These are phyloP conservation scores for Phytophthora pini DNA, from an alignment of 352 stramenopile genomes.

Conservation along the genomic window DNA sequence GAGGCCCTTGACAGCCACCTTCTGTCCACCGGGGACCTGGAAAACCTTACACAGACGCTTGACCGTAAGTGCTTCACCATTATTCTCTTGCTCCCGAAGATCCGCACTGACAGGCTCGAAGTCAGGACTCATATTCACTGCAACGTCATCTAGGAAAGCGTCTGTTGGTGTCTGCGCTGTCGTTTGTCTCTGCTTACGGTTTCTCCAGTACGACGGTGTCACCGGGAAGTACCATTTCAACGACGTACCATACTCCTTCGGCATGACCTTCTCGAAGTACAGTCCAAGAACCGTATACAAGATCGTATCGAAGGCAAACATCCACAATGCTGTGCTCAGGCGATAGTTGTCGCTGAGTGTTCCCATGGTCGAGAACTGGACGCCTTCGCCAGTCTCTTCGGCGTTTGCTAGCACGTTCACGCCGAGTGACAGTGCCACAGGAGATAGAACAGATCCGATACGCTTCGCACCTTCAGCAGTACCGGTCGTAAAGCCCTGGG, in stretches of 20 bases:
- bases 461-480: no score
- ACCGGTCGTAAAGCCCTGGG: no score
- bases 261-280: conserved; percentile 93
- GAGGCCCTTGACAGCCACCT: conserved; percentile 88
- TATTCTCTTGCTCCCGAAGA: conserved; percentile 52
- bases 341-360: conserved; percentile 55
- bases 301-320: conserved; percentile 90
- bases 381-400: conserved; percentile 49
- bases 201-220: conserved; percentile 47
- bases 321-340: conserved; percentile 52
- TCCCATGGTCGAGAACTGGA: conserved; percentile 49
- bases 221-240: conserved; percentile 93
- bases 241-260: conserved; percentile 87
- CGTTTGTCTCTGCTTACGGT: conserved; percentile 3
- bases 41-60: conserved; percentile 82
- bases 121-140: background rate
- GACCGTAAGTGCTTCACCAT: conserved; percentile 59
- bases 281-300: conserved; percentile 88
- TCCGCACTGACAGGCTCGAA: conserved; percentile 46
- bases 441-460: no score
- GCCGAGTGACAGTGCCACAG: no score
- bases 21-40: conserved; percentile 74
- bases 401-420: conserved; percentile 53
- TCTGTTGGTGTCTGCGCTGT: background rate
- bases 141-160: background rate